Conservation (phyloP, 805 yeast species). For the Starmerella kuoi region DNA sequence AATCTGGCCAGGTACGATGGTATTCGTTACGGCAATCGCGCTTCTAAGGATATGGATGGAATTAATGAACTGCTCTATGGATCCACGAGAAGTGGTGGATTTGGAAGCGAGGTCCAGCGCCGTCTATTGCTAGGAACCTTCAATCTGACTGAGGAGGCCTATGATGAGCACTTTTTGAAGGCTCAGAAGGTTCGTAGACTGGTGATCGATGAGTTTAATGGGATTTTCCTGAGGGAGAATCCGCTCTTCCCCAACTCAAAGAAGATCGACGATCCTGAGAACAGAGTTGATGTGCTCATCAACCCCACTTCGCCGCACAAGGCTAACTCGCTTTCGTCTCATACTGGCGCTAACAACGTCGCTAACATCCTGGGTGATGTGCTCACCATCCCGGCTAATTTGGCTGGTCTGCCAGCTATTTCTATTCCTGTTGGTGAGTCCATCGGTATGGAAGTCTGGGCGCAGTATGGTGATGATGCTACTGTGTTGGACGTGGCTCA, state of each 20-base stretch:
- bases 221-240: slow-evolving; percentile 36
- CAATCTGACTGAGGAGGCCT: slow-evolving; percentile 66
- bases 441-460: slow-evolving; percentile 57
- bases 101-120: slow-evolving; percentile 74
- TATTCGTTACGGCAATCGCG: slow-evolving; percentile 60
- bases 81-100: slow-evolving; percentile 49
- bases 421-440: slow-evolving; percentile 48
- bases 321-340: slow-evolving; percentile 46
- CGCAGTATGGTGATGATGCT: slow-evolving; percentile 75
- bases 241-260: slow-evolving; percentile 24
- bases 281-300: slow-evolving; percentile 50
- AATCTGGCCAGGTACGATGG: slow-evolving; percentile 88
- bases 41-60: slow-evolving; percentile 27
- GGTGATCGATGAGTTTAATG: slow-evolving; percentile 54
- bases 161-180: slow-evolving; percentile 56
- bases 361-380: slow-evolving; percentile 69
- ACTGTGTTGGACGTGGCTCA: slow-evolving; percentile 40
- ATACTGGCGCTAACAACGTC: slow-evolving; percentile 34
- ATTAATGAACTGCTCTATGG: slow-evolving; percentile 34
- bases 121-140: slow-evolving; percentile 79
- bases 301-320: slow-evolving; percentile 55
- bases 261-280: slow-evolving; percentile 16
- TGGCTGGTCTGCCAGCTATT: slow-evolving; percentile 84
- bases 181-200: slow-evolving; percentile 57
- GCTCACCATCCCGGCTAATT: slow-evolving; percentile 76